A percentile compares a stretch with the other conserved stretches of the same genome.
Conservation (phyloP, 2,329 filamentous ascomycete species). For the Fusarium graminum region DNA sequence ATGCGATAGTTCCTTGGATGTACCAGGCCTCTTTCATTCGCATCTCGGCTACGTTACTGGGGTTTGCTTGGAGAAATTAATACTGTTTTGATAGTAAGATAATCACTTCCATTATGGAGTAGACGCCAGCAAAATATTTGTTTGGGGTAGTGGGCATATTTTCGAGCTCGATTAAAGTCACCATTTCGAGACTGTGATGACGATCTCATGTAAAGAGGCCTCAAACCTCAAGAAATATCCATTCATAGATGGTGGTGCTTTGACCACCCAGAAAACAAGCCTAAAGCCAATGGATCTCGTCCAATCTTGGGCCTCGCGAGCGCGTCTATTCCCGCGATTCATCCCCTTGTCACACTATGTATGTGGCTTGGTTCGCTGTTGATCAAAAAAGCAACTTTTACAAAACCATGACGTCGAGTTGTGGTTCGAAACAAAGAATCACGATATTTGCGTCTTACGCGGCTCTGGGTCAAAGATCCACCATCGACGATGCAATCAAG, state of each 20-base stretch:
- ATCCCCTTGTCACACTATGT: conserved; percentile 45
- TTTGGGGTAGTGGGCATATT: conserved; percentile 23
- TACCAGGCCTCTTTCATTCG: conserved; percentile 9
- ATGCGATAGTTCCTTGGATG: conserved; percentile 5
- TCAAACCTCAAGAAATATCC: conserved; percentile 11
- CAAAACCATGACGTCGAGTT: conserved; percentile 43
- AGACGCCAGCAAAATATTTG: background rate
- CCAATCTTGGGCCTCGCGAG: conserved; percentile 36
- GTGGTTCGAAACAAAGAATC: conserved; percentile 43
- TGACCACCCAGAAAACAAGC: conserved; percentile 17
- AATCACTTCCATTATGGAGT: conserved; percentile 1
- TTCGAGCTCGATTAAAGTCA: background rate
- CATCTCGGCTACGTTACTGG: conserved; percentile 33
- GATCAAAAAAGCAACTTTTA: conserved; percentile 33
- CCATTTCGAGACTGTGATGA: conserved; percentile 29
- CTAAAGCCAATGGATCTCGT: conserved; percentile 18
- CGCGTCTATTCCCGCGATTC: conserved; percentile 44
- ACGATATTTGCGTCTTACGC: conserved; percentile 39
- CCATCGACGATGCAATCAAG: conserved; percentile 7
- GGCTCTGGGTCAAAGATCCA: conserved; percentile 29
- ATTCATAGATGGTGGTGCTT: conserved; percentile 32
- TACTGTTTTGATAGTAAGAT: conserved; percentile 4
- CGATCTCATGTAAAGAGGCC: conserved; percentile 28
- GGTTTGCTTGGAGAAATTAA: conserved; percentile 17
- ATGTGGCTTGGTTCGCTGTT: conserved; percentile 28